These are phyloP conservation scores for Arthrocladium fulminans DNA, from an alignment of 2,329 filamentous ascomycete genomes.

Conservation along the genomic window DNA sequence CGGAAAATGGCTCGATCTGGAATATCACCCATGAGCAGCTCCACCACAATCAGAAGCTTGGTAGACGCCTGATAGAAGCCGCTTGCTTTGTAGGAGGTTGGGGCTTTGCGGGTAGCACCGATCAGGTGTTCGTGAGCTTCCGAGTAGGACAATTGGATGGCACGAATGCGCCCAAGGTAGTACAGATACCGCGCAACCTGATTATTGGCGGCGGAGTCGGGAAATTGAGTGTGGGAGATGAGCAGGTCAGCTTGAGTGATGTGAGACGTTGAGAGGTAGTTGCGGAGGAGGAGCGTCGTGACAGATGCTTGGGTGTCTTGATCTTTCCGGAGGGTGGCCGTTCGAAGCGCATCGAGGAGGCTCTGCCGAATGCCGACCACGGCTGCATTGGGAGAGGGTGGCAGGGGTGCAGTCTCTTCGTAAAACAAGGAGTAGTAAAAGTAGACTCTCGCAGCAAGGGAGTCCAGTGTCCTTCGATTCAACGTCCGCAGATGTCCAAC, in stretches of 20 bases:
- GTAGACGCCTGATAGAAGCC: constrained; percentile 94
- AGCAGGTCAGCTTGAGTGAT: constrained; percentile 94
- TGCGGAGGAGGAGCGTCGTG: constrained; percentile 87
- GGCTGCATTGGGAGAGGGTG: constrained; percentile 79
- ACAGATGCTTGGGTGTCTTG: constrained; percentile 94
- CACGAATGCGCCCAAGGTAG: constrained; percentile 91
- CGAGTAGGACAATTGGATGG: constrained; percentile 93
- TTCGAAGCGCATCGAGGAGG: constrained; percentile 79
- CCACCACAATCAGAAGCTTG: constrained; percentile 92
- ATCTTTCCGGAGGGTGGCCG: constrained; percentile 93
- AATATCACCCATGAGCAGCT: constrained; percentile 97
- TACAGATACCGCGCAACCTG: constrained; percentile 96
- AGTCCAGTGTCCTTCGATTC: constrained; percentile 90
- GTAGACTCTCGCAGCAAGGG: constrained; percentile 88
- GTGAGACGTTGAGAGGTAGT: constrained; percentile 91
- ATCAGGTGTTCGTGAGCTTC: constrained; percentile 92
- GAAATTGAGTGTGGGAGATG: constrained; percentile 92
- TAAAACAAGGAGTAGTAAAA: constrained; percentile 96
- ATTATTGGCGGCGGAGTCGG: constrained; percentile 88
- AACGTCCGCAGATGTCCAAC: constrained; percentile 76
- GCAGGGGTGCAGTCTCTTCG: constrained; percentile 78
- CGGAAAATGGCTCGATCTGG: constrained; percentile 92
- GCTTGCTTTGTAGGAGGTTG: constrained; percentile 75
- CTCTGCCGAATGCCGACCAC: constrained; percentile 78
- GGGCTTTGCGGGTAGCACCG: constrained; percentile 88